Base-by-base conservation (phyloP, 1,284 basidiomycete species). In the Microbotryum lychnidis-dioicae region DNA sequence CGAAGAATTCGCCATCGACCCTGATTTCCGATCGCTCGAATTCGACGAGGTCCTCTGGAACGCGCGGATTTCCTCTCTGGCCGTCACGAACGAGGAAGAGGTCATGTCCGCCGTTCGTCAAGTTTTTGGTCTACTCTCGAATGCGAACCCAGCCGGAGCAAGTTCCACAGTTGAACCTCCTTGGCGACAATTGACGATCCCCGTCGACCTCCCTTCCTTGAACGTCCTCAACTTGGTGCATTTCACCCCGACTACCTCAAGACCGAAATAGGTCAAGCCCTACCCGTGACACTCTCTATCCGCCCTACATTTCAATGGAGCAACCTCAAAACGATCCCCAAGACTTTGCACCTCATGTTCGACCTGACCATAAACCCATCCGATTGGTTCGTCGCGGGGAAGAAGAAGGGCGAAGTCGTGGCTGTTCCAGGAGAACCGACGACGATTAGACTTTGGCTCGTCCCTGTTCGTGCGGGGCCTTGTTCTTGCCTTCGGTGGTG, bases 331-430 rank as follows among this genome's bases (percentile, higher is more conserved):
- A n/a, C n/a, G 6, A 3, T 31, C 4, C 5, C 16, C n/a, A 50
- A 23, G 10, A n/a, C 25, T 1, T 14, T 57, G 14, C n/a, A 27
- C 4, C 51, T 91, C 75, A 80, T 83, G 33, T 91, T 86, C 70
- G 86, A 89, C 64, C 78, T 91, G 3, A 33, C 59, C 10, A 84
- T 87, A 64, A 86, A 89, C 66, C 80, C 83, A 74, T 79, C 83
- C 16, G 87, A 89, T 67, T 91, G 89, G 89, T 77, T 91, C 3
- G 81, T 91, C 16, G 87, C 86, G 65, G 89, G 89, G 12, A 80
- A 80, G 49, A 89, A 88, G 73, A 81, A 84, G 54, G 89, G 87
- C 1, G 85, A 87, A 68, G 89, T 89, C 68, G 66, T 79, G 29
- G 87, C 86, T 12, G 80, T 42, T 23, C 14, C 14, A 57, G 42